Conservation (phyloP, 257 asterid species). For the Jasminum sambac region DNA sequence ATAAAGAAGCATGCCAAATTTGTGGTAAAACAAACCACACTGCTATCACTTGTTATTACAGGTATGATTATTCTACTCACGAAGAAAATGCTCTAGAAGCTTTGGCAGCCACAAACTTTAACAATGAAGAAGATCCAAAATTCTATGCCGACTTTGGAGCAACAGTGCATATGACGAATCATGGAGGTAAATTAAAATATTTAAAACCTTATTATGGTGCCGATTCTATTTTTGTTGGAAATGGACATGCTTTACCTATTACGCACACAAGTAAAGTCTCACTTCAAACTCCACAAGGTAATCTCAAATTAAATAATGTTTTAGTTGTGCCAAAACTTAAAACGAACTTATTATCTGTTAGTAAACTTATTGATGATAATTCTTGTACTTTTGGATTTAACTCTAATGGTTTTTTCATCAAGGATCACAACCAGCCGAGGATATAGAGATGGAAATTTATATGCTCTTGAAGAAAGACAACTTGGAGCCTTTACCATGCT, state of each 20-base stretch:
- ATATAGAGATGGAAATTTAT: not conserved
- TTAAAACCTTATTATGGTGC: constrained; percentile 6
- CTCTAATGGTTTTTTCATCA: not conserved
- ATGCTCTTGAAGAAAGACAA: not conserved
- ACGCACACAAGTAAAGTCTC: not conserved
- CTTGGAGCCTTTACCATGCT: not conserved
- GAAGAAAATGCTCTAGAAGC: not conserved
- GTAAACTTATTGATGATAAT: constrained; percentile 9
- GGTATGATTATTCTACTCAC: not conserved
- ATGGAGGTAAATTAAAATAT: not conserved
- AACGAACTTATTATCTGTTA: not conserved
- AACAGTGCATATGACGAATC: not conserved
- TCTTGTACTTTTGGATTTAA: not conserved
- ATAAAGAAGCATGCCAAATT: not conserved
- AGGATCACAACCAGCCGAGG: not conserved
- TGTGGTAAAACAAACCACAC: not conserved
- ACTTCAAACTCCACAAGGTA: not conserved
- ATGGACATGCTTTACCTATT: not conserved
- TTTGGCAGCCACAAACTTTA: not conserved
- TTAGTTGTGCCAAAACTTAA: not conserved
- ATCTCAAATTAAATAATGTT: not conserved
- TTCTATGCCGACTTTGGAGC: not conserved
- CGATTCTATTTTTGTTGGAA: not conserved
- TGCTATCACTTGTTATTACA: not conserved
- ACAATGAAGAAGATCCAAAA: not conserved